Conservation (phyloP, 805 yeast species). For the Spathaspora arborariae region DNA sequence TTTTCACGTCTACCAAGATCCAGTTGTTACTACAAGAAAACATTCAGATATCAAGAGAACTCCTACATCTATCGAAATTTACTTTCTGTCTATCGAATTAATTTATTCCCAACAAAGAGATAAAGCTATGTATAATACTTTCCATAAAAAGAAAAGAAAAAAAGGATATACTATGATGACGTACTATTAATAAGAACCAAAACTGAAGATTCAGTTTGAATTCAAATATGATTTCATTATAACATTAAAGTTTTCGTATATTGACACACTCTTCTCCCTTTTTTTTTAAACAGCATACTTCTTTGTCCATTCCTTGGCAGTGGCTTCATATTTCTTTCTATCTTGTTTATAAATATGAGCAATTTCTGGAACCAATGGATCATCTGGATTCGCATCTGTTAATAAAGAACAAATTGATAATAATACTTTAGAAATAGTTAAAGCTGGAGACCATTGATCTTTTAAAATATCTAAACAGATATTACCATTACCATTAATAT, state of each 20-base stretch:
- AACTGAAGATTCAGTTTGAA: background rate
- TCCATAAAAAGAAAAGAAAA: background rate
- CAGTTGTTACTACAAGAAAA: too few species aligned
- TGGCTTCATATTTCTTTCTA: conserved; percentile 89
- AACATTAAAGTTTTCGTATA: background rate
- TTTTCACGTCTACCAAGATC: background rate
- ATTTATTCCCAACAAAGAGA: background rate
- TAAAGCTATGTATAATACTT: background rate
- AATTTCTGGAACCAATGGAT: conserved; percentile 97
- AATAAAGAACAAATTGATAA: conserved; percentile 91
- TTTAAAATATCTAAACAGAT: conserved; percentile 95
- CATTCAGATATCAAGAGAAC: background rate
- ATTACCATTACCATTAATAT: conserved; percentile 92
- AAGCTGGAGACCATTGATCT: conserved; percentile 99
- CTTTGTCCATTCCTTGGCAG: conserved; percentile 98
- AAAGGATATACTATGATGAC: background rate
- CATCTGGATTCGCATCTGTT: conserved; percentile 98
- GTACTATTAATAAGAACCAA: background rate
- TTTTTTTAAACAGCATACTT: conserved; percentile 79
- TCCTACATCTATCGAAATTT: background rate
- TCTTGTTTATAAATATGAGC: conserved; percentile 96
- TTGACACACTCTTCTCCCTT: background rate
- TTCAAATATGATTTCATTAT: background rate
- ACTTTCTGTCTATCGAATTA: background rate
- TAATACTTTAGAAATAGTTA: conserved; percentile 92